phyloP scores from a whole-genome alignment of 306 rosid species.

The Pterocarpus macrocarpus region DNA sequence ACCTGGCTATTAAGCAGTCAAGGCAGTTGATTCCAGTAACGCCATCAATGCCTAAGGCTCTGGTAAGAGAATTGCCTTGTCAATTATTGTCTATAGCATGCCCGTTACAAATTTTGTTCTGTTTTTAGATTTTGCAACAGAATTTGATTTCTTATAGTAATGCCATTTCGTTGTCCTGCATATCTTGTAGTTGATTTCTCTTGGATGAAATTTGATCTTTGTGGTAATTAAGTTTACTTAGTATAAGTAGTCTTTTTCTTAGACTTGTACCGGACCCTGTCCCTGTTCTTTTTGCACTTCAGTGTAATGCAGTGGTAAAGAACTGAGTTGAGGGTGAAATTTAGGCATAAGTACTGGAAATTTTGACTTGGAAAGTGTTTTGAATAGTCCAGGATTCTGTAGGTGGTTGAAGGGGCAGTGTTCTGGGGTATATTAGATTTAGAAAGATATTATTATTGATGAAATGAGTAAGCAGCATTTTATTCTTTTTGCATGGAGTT shows the following conservation, averaged over 20 bases:
- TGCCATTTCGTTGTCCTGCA: not conserved
- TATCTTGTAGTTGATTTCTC: slow-evolving; percentile 1
- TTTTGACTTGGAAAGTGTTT: slow-evolving; percentile 4
- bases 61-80: slow-evolving; percentile 52
- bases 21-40: slow-evolving; percentile 95
- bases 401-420: slow-evolving; percentile 1
- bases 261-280: not conserved
- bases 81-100: slow-evolving; percentile 33
- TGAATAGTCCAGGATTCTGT: not conserved
- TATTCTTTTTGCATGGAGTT: not conserved
- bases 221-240: slow-evolving; percentile 1
- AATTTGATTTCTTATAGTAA: slow-evolving; percentile 14
- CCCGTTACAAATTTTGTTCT: slow-evolving; percentile 5
- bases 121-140: slow-evolving; percentile 19
- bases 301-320: slow-evolving; percentile 2
- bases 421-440: not conserved
- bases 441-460: not conserved
- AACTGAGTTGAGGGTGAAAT: not conserved
- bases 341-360: not conserved
- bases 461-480: not conserved
- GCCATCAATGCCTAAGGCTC: slow-evolving; percentile 86
- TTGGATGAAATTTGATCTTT: slow-evolving; percentile 9
- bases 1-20: slow-evolving; percentile 92
- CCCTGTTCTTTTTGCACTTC: not conserved
- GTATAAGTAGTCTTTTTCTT: slow-evolving; percentile 18